Evolutionary conservation across 495 filamentous ascomycete genomes (phyloP).

Genomic region (Aspergillus wentii): DNA sequence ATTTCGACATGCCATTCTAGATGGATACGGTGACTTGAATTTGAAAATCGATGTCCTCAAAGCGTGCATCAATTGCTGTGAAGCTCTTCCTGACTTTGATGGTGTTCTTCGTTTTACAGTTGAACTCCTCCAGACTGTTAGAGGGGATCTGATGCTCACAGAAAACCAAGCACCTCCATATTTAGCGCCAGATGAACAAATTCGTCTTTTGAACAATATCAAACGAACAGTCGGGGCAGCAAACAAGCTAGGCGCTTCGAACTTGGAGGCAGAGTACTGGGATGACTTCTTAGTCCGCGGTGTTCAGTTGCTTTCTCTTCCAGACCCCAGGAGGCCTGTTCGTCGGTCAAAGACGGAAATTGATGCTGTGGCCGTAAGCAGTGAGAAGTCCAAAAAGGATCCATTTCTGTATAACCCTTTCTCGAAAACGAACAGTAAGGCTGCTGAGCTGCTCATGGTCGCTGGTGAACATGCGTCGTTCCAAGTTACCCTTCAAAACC

Average conservation of each 20-base stretch:
- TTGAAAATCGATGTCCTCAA: conserved; percentile 82
- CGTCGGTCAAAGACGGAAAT: conserved; percentile 69
- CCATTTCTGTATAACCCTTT: conserved; percentile 95
- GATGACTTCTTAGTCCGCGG: conserved; percentile 89
- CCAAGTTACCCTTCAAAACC: conserved; percentile 81
- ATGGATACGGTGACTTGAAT: conserved; percentile 43
- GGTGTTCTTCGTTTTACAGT: conserved; percentile 83
- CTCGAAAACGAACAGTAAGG: conserved; percentile 56
- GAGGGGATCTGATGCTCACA: conserved; percentile 70
- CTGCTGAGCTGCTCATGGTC: conserved; percentile 63
- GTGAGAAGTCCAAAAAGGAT: conserved; percentile 54
- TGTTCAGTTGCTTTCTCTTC: conserved; percentile 59
- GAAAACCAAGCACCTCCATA: conserved; percentile 46
- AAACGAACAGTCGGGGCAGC: conserved; percentile 73
- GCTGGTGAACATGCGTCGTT: conserved; percentile 73
- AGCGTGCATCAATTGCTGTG: conserved; percentile 82
- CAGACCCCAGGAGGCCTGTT: conserved; percentile 53
- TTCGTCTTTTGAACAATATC: conserved; percentile 75
- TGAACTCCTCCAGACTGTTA: conserved; percentile 70
- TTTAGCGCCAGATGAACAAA: conserved; percentile 77
- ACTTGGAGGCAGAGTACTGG: conserved; percentile 84
- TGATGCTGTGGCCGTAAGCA: conserved; percentile 51
- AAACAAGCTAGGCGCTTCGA: conserved; percentile 61
- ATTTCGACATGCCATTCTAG: conserved; percentile 34
- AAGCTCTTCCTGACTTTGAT: conserved; percentile 87